Percentiles rank a stretch among this genome's conserved stretches.
phyloP scores from a whole-genome alignment of 2,329 filamentous ascomycete species.

The Venturia effusa region DNA sequence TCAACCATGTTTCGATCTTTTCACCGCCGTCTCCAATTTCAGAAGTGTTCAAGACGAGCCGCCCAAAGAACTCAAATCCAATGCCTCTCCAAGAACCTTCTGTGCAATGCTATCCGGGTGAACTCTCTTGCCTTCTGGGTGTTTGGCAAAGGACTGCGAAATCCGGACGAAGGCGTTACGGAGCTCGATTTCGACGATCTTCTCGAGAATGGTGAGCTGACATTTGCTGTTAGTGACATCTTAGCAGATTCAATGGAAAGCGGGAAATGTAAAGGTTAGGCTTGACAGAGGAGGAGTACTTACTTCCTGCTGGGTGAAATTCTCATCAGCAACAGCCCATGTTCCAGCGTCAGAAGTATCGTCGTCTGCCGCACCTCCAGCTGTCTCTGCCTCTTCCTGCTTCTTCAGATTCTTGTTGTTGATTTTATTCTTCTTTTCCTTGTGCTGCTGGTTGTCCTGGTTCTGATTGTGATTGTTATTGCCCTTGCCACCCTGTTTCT shows the following conservation, averaged over 20 bases:
- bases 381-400: background rate
- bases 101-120: slow-evolving; percentile 8
- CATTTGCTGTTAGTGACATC: background rate
- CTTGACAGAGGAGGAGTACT: background rate
- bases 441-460: background rate
- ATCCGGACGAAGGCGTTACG: slow-evolving; percentile 3
- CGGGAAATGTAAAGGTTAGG: background rate
- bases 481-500: background rate
- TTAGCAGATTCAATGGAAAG: background rate
- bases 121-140: background rate
- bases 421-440: background rate
- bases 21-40: too few species aligned
- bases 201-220: background rate
- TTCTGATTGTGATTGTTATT: slow-evolving; percentile 1
- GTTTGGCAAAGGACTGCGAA: background rate
- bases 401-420: slow-evolving; percentile 7
- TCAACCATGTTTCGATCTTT: too few species aligned
- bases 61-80: background rate
- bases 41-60: background rate
- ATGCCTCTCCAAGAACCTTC: slow-evolving; percentile 5
- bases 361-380: background rate
- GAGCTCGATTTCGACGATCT: slow-evolving; percentile 2
- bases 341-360: background rate
- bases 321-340: slow-evolving; percentile 5
- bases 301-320: slow-evolving; percentile 7